Conservation (phyloP, 257 asterid species). For the Echites panduratus region DNA sequence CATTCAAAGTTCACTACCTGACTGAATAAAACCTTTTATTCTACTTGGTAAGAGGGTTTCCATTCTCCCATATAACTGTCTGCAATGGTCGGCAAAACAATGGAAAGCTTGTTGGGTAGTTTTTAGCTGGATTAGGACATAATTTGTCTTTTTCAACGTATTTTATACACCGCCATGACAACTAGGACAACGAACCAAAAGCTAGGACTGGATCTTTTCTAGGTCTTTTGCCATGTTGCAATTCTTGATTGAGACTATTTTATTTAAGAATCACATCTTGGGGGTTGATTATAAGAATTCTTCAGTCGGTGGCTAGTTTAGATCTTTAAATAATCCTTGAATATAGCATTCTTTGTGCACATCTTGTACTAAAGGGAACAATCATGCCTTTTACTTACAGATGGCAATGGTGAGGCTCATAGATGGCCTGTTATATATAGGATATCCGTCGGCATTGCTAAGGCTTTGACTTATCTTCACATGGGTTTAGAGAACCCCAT, state of each 20-base stretch:
- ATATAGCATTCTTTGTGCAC: not conserved
- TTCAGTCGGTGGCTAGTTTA: not conserved
- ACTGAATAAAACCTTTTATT: not conserved
- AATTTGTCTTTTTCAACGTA: slow-evolving; percentile 14
- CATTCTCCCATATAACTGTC: not conserved
- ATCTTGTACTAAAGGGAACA: not conserved
- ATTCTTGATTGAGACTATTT: not conserved
- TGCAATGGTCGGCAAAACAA: slow-evolving; percentile 8
- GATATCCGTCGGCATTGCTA: slow-evolving; percentile 61
- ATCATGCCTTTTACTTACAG: slow-evolving; percentile 35
- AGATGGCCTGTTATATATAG: slow-evolving; percentile 64
- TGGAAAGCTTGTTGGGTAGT: slow-evolving; percentile 17
- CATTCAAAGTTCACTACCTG: slow-evolving; percentile 4
- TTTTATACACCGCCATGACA: slow-evolving; percentile 4
- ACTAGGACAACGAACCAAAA: slow-evolving; percentile 8
- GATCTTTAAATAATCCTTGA: not conserved
- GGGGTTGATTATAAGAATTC: not conserved
- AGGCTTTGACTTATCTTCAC: slow-evolving; percentile 68
- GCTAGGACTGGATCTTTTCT: not conserved
- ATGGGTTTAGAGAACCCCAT: slow-evolving; percentile 43
- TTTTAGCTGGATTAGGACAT: slow-evolving; percentile 25
- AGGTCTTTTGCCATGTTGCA: not conserved
- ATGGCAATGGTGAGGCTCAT: slow-evolving; percentile 50
- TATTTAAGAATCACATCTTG: not conserved
- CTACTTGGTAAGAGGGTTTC: not conserved